A percentile compares a stretch with the other conserved stretches of the same genome.
phyloP scores from a whole-genome alignment of 192 early-diverging fungal genomes.

The Chytriomyces sp. region DNA sequence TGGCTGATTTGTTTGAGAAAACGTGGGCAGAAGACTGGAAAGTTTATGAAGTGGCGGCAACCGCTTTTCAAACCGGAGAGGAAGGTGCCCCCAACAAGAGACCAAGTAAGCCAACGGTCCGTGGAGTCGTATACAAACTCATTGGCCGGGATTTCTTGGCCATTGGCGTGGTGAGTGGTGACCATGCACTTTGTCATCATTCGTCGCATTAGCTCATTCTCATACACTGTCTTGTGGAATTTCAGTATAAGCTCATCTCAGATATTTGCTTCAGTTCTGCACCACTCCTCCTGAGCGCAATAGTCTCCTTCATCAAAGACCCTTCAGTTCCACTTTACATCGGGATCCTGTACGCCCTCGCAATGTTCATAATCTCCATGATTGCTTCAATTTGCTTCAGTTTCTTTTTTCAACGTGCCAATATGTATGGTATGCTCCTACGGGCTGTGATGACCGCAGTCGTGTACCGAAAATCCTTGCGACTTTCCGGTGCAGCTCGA shows the following conservation, averaged over 20 bases:
- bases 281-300: slow-evolving; percentile 49
- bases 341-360: slow-evolving; percentile 27
- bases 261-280: slow-evolving; percentile 42
- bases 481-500: slow-evolving; percentile 53
- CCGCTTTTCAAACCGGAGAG: not conserved
- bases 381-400: slow-evolving; percentile 23
- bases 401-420: slow-evolving; percentile 47
- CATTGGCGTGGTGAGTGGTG: slow-evolving; percentile 17
- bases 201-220: not conserved
- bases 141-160: slow-evolving; percentile 27
- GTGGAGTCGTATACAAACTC: slow-evolving; percentile 23
- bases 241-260: slow-evolving; percentile 36
- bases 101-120: slow-evolving; percentile 30
- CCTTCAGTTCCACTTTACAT: slow-evolving; percentile 4
- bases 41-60: not conserved
- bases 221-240: no score
- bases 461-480: slow-evolving; percentile 63
- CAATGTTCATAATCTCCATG: slow-evolving; percentile 26
- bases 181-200: not conserved
- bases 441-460: slow-evolving; percentile 53
- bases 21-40: slow-evolving; percentile 37
- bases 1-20: slow-evolving; percentile 39
- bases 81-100: slow-evolving; percentile 5
- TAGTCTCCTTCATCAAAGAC: slow-evolving; percentile 38
- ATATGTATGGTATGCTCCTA: slow-evolving; percentile 42